phyloP scores from a whole-genome alignment of 192 early-diverging fungal species.

The Coemansia sp. region DNA sequence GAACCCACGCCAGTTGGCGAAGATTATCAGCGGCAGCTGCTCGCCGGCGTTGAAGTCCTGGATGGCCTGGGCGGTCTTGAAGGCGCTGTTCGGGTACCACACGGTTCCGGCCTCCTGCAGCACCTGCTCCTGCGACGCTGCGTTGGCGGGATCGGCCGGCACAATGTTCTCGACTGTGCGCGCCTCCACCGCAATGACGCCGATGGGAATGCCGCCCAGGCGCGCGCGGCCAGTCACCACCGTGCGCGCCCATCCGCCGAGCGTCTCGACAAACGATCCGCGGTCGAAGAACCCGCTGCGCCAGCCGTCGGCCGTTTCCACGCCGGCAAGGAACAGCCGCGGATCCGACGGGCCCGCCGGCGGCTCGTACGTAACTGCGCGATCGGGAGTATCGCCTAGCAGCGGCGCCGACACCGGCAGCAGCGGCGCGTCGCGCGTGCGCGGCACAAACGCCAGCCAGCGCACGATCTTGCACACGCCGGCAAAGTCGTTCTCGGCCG shows the following conservation, averaged over 20 bases:
- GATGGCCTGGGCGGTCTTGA: constrained; percentile 99
- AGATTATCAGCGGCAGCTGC: constrained; percentile 95
- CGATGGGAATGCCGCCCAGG: constrained; percentile 95
- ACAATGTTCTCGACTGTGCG: constrained; percentile 88
- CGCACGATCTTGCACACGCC: constrained; percentile 90
- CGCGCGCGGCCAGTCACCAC: constrained; percentile 94
- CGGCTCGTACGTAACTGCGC: constrained; percentile 80
- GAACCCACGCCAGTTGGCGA: constrained; percentile 99
- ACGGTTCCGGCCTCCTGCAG: constrained; percentile 92
- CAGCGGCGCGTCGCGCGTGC: constrained; percentile 62
- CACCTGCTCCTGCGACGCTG: constrained; percentile 85
- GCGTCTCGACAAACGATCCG: constrained; percentile 93
- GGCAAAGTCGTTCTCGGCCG: constrained; percentile 91
- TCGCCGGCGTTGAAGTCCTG: constrained; percentile 99
- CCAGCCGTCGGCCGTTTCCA: constrained; percentile 65
- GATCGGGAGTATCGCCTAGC: constrained; percentile 72
- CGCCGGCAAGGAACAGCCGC: constrained; percentile 84
- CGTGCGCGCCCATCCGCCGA: constrained; percentile 95
- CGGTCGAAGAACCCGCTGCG: constrained; percentile 95
- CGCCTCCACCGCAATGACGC: constrained; percentile 95
- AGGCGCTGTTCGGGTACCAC: constrained; percentile 99
- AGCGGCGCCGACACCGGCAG: constrained; percentile 61
- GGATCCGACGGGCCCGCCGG: constrained; percentile 89
- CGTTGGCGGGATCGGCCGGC: constrained; percentile 92
- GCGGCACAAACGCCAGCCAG: constrained; percentile 93